phyloP scores from a whole-genome alignment of 2,329 filamentous ascomycete genomes.

The Bipolaris oryzae region DNA sequence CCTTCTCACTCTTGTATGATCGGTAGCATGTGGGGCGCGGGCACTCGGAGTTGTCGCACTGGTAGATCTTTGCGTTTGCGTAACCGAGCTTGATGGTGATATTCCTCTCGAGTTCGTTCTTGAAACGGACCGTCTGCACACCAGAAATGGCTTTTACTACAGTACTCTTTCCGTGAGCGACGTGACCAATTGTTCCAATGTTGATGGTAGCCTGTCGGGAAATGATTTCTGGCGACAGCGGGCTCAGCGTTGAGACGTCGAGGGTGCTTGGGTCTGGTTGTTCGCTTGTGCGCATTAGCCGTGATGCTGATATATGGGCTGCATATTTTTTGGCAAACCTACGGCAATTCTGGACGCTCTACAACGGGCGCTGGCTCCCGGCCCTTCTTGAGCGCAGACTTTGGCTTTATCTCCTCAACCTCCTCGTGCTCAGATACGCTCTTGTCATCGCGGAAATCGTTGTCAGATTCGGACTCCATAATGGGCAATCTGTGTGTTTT shows the following conservation, averaged over 20 bases:
- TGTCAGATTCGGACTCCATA: conserved; percentile 52
- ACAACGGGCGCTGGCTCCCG: conserved; percentile 62
- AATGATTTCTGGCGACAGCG: conserved; percentile 95
- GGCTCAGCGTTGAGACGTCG: conserved; percentile 78
- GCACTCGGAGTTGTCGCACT: conserved; percentile 91
- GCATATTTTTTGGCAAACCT: conserved; percentile 13
- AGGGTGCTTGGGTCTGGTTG: conserved; percentile 92
- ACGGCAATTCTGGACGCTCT: conserved; percentile 70
- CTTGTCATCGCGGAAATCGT: conserved; percentile 49
- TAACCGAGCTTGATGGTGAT: conserved; percentile 99
- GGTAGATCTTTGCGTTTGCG: conserved; percentile 99
- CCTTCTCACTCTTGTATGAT: conserved; percentile 98
- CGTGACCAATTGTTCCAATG: conserved; percentile 97
- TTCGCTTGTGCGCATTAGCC: conserved; percentile 54
- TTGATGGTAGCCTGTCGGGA: conserved; percentile 98
- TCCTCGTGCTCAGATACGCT: conserved; percentile 76
- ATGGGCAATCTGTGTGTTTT: conserved; percentile 27
- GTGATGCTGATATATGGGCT: conserved; percentile 1
- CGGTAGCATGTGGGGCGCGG: conserved; percentile 93
- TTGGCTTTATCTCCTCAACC: conserved; percentile 65
- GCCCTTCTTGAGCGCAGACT: conserved; percentile 86
- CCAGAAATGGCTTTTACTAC: conserved; percentile 99
- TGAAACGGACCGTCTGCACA: conserved; percentile 98
- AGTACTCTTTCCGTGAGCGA: conserved; percentile 98
- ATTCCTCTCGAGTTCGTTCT: conserved; percentile 98